A percentile compares a stretch with the other conserved stretches of the same genome.
Conservation (phyloP, 306 rosid species). For the Amphicarpaea edgeworthii region DNA sequence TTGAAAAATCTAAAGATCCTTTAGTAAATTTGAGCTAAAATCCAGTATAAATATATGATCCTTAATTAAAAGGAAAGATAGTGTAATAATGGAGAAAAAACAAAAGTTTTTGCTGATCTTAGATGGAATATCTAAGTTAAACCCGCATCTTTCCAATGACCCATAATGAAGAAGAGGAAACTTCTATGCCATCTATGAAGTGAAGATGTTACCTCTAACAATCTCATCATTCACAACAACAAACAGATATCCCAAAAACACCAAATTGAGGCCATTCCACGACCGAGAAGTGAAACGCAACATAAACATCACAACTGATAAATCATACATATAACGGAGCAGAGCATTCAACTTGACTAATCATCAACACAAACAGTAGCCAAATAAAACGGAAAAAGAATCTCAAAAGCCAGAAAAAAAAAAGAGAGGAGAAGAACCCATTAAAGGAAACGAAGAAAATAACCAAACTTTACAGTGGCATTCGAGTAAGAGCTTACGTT, state of each 20-base stretch:
- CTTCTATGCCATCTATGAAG: neutral
- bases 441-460: neutral
- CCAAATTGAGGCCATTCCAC: neutral
- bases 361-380: conserved; percentile 7
- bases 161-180: neutral
- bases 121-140: neutral
- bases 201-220: neutral
- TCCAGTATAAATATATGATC: neutral
- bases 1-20: neutral
- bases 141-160: conserved; percentile 12
- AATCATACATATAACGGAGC: neutral
- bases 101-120: neutral
- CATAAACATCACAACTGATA: conserved; percentile 7
- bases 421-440: neutral
- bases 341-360: conserved; percentile 15
- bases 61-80: neutral
- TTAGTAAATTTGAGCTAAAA: conserved; percentile 10
- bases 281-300: conserved; percentile 1
- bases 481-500: conserved; percentile 38
- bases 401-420: neutral
- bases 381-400: neutral
- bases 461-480: conserved; percentile 6
- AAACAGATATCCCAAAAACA: neutral
- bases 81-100: neutral
- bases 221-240: neutral